Conservation (phyloP, 1,284 basidiomycete genomes). For the Rhodotorula sp. region DNA sequence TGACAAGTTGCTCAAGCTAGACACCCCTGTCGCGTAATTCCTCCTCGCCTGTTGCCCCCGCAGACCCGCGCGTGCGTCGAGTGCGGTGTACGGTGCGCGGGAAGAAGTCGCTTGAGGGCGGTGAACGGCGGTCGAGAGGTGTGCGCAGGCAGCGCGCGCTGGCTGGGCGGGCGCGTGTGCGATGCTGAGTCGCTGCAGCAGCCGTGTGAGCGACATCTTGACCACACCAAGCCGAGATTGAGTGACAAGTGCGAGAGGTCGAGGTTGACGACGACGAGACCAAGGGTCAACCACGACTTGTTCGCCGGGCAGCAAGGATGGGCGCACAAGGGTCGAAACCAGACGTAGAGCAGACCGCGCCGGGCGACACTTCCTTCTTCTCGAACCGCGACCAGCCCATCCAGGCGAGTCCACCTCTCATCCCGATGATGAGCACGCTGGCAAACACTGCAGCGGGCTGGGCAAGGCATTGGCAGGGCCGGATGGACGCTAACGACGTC, state of each 20-base stretch:
- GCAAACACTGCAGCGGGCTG: neutral
- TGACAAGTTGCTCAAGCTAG: slow-evolving; percentile 34
- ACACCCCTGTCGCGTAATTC: slow-evolving; percentile 23
- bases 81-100: neutral
- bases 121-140: neutral
- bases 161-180: neutral
- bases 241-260: no score
- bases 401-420: slow-evolving; percentile 16
- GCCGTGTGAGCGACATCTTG: slow-evolving; percentile 8
- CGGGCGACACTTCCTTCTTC: slow-evolving; percentile 33
- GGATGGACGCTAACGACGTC: neutral
- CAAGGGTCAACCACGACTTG: no score
- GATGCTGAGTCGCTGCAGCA: slow-evolving; percentile 2
- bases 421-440: neutral
- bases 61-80: neutral
- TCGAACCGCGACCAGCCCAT: slow-evolving; percentile 30
- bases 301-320: neutral
- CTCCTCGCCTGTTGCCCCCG: neutral
- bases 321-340: slow-evolving; percentile 29
- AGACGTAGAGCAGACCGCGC: slow-evolving; percentile 17
- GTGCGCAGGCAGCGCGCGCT: neutral
- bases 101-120: slow-evolving; percentile 2
- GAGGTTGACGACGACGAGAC: neutral
- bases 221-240: neutral
- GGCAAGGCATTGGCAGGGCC: no score